Conservation (phyloP, 345 rosid genomes). For the Chamaenerion angustifolium region DNA sequence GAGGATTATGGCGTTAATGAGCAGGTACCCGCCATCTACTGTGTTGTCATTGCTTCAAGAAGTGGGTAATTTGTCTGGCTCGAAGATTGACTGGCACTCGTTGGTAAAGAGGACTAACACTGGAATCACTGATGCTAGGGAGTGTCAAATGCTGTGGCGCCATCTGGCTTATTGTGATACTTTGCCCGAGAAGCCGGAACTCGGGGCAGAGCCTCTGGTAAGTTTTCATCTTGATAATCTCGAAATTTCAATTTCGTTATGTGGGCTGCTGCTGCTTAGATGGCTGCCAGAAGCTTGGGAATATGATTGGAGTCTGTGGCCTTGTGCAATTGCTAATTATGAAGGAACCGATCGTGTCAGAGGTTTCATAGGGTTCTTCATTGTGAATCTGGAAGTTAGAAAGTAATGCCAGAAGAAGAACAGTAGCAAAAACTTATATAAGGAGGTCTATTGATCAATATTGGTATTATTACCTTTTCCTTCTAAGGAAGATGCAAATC, state of each 20-base stretch:
- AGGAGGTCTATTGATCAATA: no score
- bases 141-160: conserved; percentile 83
- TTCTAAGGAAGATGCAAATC: no score
- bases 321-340: no score
- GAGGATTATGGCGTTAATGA: not conserved
- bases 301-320: not conserved
- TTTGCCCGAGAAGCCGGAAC: conserved; percentile 34
- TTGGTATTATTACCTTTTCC: no score
- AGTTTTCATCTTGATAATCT: conserved; percentile 3
- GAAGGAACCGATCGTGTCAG: no score
- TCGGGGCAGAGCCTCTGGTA: conserved; percentile 47
- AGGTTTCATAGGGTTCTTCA: no score
- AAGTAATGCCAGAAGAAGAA: no score
- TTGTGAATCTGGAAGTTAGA: no score
- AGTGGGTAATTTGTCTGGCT: conserved; percentile 32
- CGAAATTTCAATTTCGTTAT: not conserved
- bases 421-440: no score
- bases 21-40: conserved; percentile 45
- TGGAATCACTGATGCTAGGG: conserved; percentile 62
- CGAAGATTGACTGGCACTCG: conserved; percentile 51
- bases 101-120: conserved; percentile 49
- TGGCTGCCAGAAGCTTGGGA: not conserved
- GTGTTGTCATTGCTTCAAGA: conserved; percentile 51
- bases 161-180: conserved; percentile 65
- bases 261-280: not conserved